Base-by-base conservation (phyloP, 2,329 filamentous ascomycete species). In the Nemania serpens region DNA sequence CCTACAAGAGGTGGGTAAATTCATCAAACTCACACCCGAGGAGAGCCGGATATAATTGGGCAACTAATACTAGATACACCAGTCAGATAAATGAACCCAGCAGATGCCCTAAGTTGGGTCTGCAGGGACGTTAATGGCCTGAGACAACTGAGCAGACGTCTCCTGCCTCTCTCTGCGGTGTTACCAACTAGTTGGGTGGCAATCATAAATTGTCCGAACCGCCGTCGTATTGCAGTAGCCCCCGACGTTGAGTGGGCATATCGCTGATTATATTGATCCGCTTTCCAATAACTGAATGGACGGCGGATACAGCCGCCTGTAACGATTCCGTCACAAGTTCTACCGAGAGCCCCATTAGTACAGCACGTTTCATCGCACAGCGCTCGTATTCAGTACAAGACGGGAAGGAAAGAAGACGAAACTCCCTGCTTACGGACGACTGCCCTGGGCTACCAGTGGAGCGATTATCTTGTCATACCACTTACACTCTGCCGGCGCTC, bases 141-240 rank as follows among this genome's bases (percentile, higher is more conserved):
- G 22, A 42, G 43, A 37, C 18, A 43, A 10, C 25, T 17, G 22
- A 43, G n/a, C 37, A 25, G 53, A 57, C 37, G 43, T 41, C 41
- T 18, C 13, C 42, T 22, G 13, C 45, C 25, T 39, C 20, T 29
- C 12, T 20, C n/a, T 51, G 55, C 39, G 25, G 46, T 58, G 50
- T 34, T 62, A 50, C 55, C 59, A 62, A 62, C 47, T 39, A 48
- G 50, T 57, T 63, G 60, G 61, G 61, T 60, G 57, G 57, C 37
- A 62, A 48, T 56, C 50, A 46, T 41, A 57, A 63, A 61, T 61
- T 58, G 57, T 63, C 61, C 61, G 61, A 64, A 55, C 61, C 58
- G 58, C 34, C 22, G 61, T 64, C 51, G 61, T 37, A 64, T 61
- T 61, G 59, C 59, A 58, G 58, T 25, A 55, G 42, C 34, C 55